phyloP scores from a whole-genome alignment of 2,329 filamentous ascomycete species.

The Fusarium chlamydosporum region DNA sequence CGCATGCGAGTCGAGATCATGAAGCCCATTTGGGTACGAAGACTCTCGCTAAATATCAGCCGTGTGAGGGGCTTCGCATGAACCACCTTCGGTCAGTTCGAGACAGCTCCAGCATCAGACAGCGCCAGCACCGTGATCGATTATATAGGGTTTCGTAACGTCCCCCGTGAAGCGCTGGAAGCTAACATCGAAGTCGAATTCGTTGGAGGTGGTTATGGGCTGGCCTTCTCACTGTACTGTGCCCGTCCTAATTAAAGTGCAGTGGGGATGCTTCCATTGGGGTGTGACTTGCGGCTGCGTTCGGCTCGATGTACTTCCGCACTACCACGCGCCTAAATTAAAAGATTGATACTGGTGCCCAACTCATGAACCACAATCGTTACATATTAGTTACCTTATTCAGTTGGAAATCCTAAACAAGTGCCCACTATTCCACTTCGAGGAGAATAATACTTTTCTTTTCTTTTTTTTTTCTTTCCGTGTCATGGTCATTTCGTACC shows the following conservation, averaged over 20 bases:
- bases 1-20: constrained; percentile 30
- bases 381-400: constrained; percentile 6
- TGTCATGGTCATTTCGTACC: neutral
- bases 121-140: constrained; percentile 43
- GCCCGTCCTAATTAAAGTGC: constrained; percentile 30
- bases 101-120: constrained; percentile 46
- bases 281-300: constrained; percentile 28
- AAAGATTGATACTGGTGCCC: constrained; percentile 1
- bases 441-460: neutral
- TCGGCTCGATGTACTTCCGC: constrained; percentile 35
- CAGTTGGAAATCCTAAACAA: constrained; percentile 4
- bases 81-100: constrained; percentile 47
- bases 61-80: constrained; percentile 47
- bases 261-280: constrained; percentile 20
- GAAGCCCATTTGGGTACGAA: constrained; percentile 29
- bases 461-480: neutral
- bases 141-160: constrained; percentile 24
- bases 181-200: constrained; percentile 20
- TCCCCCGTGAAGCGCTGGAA: constrained; percentile 31
- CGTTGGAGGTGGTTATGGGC: constrained; percentile 18
- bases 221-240: neutral
- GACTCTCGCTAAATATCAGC: constrained; percentile 20
- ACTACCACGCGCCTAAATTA: constrained; percentile 5
- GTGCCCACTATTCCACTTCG: neutral
- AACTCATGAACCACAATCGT: constrained; percentile 5